Evolutionary conservation across 2,329 filamentous ascomycete genomes (phyloP).

Genomic region (Trichoderma atroviride): DNA sequence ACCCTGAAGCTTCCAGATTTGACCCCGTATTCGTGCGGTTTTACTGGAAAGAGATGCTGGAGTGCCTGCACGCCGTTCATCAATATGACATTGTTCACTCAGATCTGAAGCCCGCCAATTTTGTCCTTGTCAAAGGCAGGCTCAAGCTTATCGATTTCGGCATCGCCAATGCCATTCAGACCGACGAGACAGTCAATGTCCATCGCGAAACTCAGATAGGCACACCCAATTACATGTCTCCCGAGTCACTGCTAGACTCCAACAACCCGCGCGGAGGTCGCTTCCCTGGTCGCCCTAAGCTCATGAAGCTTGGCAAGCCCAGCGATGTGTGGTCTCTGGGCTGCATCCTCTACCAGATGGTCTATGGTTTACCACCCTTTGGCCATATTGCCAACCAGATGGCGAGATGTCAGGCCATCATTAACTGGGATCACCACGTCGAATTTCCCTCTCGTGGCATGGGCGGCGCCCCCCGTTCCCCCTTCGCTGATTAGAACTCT

Average conservation of each 20-base stretch:
- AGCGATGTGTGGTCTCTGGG: conserved; percentile 96
- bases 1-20: conserved; percentile 72
- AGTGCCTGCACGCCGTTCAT: conserved; percentile 89
- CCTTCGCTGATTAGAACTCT: conserved; percentile 62
- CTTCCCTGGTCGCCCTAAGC: conserved; percentile 58
- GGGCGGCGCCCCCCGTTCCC: conserved; percentile 63
- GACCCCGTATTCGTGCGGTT: conserved; percentile 92
- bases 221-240: conserved; percentile 98
- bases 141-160: conserved; percentile 98
- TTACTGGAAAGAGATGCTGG: conserved; percentile 99
- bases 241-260: conserved; percentile 87
- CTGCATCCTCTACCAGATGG: conserved; percentile 97
- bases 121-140: conserved; percentile 85
- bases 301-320: conserved; percentile 95
- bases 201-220: conserved; percentile 94
- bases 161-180: conserved; percentile 95
- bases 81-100: conserved; percentile 92
- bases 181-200: conserved; percentile 94
- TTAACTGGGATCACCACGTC: conserved; percentile 74
- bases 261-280: conserved; percentile 63
- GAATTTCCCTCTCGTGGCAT: conserved; percentile 71
- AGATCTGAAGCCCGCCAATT: conserved; percentile 96
- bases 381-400: conserved; percentile 88
- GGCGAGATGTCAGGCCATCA: conserved; percentile 82
- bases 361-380: conserved; percentile 95